phyloP scores from a whole-genome alignment of 73 alveolate species.

The Stentor coeruleus region DNA sequence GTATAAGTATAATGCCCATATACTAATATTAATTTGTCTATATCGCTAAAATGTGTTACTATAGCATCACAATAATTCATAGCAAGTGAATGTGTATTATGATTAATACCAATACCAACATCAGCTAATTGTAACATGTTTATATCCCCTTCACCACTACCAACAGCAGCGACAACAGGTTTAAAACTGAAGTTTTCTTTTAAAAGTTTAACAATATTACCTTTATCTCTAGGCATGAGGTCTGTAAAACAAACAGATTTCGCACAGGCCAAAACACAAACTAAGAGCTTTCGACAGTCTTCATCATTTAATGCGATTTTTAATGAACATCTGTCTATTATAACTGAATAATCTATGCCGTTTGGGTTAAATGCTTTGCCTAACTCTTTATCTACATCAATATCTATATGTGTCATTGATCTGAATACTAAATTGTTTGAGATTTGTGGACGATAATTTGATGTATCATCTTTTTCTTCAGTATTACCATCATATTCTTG shows the following conservation, averaged over 20 bases:
- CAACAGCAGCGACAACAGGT: background rate
- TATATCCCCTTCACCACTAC: background rate
- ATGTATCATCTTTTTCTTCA: no score
- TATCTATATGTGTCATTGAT: no score
- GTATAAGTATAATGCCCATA: conserved; percentile 92
- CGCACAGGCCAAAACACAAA: background rate
- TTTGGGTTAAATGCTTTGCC: background rate
- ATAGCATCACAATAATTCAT: conserved; percentile 78
- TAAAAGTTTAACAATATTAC: background rate
- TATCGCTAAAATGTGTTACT: conserved; percentile 65
- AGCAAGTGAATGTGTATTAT: conserved; percentile 40
- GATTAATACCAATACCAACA: background rate
- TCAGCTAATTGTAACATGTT: background rate
- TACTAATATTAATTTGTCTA: conserved; percentile 71
- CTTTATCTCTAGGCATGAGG: background rate
- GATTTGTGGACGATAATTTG: no score
- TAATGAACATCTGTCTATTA: background rate
- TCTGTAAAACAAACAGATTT: background rate
- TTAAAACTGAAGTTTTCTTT: background rate
- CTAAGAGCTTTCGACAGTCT: background rate
- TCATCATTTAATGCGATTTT: background rate
- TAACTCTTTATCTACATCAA: background rate
- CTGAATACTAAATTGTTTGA: no score
- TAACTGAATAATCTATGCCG: background rate
- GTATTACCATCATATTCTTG: no score